A percentile compares a stretch with the other conserved stretches of the same genome.
These are phyloP conservation scores for Chaetomiaceae sp. DNA, from an alignment of 2,329 filamentous ascomycete species.

Conservation along the genomic window DNA sequence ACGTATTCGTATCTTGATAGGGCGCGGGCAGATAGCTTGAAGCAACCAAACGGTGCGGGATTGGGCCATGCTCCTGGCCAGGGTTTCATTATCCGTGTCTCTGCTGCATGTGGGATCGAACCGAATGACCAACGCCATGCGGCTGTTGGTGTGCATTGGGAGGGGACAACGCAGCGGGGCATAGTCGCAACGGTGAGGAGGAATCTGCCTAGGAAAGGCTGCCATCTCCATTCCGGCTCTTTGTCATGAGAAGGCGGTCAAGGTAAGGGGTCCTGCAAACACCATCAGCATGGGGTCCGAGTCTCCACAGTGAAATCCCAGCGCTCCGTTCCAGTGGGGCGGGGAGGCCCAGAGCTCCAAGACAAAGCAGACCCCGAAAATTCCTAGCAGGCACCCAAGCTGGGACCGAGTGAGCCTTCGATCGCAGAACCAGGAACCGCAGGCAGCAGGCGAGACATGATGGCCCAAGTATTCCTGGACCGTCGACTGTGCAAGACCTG, in stretches of 20 bases:
- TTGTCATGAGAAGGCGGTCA: too few species aligned
- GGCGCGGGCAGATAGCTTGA: too few species aligned
- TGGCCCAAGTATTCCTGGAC: too few species aligned
- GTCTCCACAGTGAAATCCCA: background rate
- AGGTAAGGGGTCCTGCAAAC: too few species aligned
- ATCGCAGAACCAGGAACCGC: too few species aligned
- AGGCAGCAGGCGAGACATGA: background rate
- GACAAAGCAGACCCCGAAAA: too few species aligned
- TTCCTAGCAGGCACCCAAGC: too few species aligned
- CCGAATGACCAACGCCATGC: background rate
- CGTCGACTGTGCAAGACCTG: background rate
- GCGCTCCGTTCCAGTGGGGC: background rate
- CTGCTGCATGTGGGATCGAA: too few species aligned
- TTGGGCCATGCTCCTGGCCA: background rate
- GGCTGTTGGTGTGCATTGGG: too few species aligned
- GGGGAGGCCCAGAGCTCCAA: background rate
- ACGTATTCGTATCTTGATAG: background rate
- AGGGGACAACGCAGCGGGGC: too few species aligned
- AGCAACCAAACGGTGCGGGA: slow-evolving; percentile 1
- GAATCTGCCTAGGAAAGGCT: background rate
- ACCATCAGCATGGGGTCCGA: too few species aligned
- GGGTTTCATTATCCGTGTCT: background rate
- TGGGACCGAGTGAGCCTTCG: background rate
- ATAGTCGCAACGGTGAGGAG: too few species aligned
- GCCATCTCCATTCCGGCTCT: background rate